Evolutionary conservation across 495 filamentous ascomycete genomes (phyloP).

Genomic region (Thermothielavioides terrestris): DNA sequence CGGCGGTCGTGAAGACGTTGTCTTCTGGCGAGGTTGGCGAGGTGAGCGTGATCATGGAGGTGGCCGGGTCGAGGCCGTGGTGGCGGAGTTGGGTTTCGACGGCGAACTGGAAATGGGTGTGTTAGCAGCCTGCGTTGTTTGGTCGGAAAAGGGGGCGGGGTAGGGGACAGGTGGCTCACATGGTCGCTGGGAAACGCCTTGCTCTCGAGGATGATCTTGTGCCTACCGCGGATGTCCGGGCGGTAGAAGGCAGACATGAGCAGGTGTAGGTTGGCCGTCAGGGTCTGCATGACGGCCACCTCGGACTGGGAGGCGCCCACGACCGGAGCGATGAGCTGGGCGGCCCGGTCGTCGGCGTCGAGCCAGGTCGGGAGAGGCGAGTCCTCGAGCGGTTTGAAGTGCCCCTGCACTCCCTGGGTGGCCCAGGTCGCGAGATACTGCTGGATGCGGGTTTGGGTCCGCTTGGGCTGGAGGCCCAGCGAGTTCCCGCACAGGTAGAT

Average conservation of each 20-base stretch:
- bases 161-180: slow-evolving; percentile 25
- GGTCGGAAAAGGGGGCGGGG: not conserved
- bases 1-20: slow-evolving; percentile 53
- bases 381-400: slow-evolving; percentile 76
- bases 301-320: slow-evolving; percentile 75
- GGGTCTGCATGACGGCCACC: slow-evolving; percentile 86
- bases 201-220: slow-evolving; percentile 87
- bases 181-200: slow-evolving; percentile 96
- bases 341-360: slow-evolving; percentile 63
- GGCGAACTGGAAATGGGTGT: slow-evolving; percentile 57
- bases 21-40: slow-evolving; percentile 43
- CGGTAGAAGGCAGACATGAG: slow-evolving; percentile 88
- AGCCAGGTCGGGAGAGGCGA: slow-evolving; percentile 72
- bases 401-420: slow-evolving; percentile 84
- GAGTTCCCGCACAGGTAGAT: slow-evolving; percentile 98
- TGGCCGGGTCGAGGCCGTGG: slow-evolving; percentile 58
- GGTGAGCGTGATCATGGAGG: slow-evolving; percentile 68
- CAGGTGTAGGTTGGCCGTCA: slow-evolving; percentile 87
- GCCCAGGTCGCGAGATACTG: slow-evolving; percentile 82
- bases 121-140: not conserved
- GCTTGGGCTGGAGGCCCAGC: slow-evolving; percentile 77
- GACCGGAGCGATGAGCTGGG: slow-evolving; percentile 69
- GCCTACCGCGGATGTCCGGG: slow-evolving; percentile 59
- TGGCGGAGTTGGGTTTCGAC: slow-evolving; percentile 79
- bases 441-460: slow-evolving; percentile 59